These are phyloP conservation scores for Hemileccinum impolitum DNA, from an alignment of 768 basidiomycete genomes.

Conservation along the genomic window DNA sequence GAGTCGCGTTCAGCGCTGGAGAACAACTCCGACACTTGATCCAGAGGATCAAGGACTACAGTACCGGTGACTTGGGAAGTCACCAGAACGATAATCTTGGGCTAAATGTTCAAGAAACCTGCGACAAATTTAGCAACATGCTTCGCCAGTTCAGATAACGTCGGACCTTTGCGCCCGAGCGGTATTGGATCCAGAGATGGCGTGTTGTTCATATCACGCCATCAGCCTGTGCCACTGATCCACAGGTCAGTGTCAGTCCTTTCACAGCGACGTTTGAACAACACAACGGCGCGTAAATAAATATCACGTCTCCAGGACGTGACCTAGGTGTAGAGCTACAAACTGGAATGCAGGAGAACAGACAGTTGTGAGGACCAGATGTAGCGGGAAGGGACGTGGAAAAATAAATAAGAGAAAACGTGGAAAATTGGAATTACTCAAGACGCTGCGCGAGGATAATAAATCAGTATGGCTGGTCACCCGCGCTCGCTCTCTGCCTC, in stretches of 20 bases:
- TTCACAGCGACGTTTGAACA: slow-evolving; percentile 5
- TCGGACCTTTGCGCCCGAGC: slow-evolving; percentile 11
- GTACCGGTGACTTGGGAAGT: slow-evolving; percentile 21
- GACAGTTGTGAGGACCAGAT: background rate
- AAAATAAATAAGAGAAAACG: slow-evolving; percentile 7
- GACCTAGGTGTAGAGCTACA: slow-evolving; percentile 9
- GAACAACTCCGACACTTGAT: slow-evolving; percentile 13
- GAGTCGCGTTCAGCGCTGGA: background rate
- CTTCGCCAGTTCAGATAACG: background rate
- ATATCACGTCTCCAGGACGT: slow-evolving; percentile 8
- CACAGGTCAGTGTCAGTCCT: slow-evolving; percentile 4
- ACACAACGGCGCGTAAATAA: slow-evolving; percentile 6
- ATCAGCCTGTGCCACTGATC: background rate
- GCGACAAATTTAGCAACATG: slow-evolving; percentile 13
- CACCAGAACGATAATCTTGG: slow-evolving; percentile 16
- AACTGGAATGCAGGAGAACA: background rate
- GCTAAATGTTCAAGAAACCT: slow-evolving; percentile 1
- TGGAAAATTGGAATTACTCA: background rate
- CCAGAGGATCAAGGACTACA: slow-evolving; percentile 4
- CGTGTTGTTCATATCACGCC: slow-evolving; percentile 12
- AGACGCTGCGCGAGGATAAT: background rate
- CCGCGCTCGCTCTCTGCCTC: slow-evolving; percentile 18
- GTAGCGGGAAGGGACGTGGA: background rate
- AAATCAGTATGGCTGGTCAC: slow-evolving; percentile 7
- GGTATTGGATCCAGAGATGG: background rate